These are phyloP conservation scores for Lenwebbia sp. DNA, from an alignment of 345 rosid genomes.

Conservation along the genomic window DNA sequence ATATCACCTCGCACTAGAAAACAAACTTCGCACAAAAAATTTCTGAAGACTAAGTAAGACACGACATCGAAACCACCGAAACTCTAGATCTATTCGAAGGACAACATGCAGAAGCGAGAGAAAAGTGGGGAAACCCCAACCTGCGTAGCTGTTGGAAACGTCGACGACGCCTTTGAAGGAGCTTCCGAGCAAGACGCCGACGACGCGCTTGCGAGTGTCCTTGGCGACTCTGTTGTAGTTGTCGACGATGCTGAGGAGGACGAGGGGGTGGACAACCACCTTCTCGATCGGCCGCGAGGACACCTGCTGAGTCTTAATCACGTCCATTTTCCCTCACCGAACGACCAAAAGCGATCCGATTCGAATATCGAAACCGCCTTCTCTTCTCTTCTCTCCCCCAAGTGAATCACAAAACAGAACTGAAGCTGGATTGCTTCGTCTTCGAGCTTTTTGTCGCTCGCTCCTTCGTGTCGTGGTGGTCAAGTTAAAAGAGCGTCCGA, in stretches of 20 bases:
- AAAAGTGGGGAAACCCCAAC: slow-evolving; percentile 8
- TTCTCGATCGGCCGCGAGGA: slow-evolving; percentile 77
- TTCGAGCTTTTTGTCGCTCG: background rate
- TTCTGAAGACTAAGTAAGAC: background rate
- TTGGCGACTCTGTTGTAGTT: slow-evolving; percentile 91
- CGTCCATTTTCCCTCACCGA: slow-evolving; percentile 41
- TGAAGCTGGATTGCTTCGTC: background rate
- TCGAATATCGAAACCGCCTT: background rate
- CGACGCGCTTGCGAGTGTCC: slow-evolving; percentile 88
- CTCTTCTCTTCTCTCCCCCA: background rate
- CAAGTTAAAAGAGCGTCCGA: background rate
- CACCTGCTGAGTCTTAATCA: slow-evolving; percentile 85
- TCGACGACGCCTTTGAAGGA: slow-evolving; percentile 81
- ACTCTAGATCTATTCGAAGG: background rate
- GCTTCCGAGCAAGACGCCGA: slow-evolving; percentile 68
- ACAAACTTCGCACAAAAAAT: background rate
- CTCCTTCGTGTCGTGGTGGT: background rate
- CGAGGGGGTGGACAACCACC: slow-evolving; percentile 91
- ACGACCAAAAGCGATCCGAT: background rate
- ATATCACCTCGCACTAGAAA: background rate
- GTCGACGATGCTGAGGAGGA: slow-evolving; percentile 91
- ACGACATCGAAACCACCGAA: background rate
- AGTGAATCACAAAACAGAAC: background rate
- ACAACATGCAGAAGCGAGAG: background rate
- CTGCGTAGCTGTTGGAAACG: slow-evolving; percentile 90